Percentiles rank a stretch among this genome's conserved stretches.
Conservation (phyloP, 306 rosid genomes). For the Castanea mollissima region DNA sequence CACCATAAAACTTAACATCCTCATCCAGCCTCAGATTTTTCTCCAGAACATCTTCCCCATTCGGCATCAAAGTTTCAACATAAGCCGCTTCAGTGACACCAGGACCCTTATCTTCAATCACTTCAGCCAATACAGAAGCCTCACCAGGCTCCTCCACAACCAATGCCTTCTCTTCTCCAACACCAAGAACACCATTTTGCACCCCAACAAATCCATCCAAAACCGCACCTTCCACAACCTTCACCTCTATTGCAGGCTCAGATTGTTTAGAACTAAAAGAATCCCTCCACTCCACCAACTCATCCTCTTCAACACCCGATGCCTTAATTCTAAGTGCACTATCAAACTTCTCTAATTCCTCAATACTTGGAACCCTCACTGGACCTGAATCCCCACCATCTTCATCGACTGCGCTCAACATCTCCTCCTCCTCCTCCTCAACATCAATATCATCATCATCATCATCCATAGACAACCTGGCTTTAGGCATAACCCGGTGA, state of each 20-base stretch:
- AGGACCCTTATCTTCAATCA: conserved; percentile 20
- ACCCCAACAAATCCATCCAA: conserved; percentile 14
- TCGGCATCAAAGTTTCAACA: conserved; percentile 6
- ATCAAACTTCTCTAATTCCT: conserved; percentile 14
- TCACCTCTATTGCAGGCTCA: conserved; percentile 10
- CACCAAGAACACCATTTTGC: conserved; percentile 2
- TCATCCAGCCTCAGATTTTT: conserved; percentile 1
- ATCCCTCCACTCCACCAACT: conserved; percentile 3
- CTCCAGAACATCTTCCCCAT: conserved; percentile 10
- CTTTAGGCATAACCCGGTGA: conserved; percentile 49
- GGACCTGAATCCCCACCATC: conserved; percentile 14
- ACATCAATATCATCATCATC: conserved; percentile 21
- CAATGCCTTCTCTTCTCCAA: not conserved
- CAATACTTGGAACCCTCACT: conserved; percentile 12
- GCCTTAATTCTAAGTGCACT: conserved; percentile 29
- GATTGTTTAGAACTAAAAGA: conserved; percentile 20
- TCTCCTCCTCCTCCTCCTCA: conserved; percentile 15
- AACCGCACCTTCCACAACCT: not conserved
- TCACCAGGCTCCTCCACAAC: conserved; percentile 17
- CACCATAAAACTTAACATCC: conserved; percentile 14
- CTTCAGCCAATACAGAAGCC: not conserved
- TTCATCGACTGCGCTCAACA: conserved; percentile 22
- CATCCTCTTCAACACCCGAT: conserved; percentile 22
- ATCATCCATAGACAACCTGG: conserved; percentile 46
- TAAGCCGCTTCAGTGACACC: conserved; percentile 4